Conservation (phyloP, 305 asterid species). For the Fraxinus dipetala region DNA sequence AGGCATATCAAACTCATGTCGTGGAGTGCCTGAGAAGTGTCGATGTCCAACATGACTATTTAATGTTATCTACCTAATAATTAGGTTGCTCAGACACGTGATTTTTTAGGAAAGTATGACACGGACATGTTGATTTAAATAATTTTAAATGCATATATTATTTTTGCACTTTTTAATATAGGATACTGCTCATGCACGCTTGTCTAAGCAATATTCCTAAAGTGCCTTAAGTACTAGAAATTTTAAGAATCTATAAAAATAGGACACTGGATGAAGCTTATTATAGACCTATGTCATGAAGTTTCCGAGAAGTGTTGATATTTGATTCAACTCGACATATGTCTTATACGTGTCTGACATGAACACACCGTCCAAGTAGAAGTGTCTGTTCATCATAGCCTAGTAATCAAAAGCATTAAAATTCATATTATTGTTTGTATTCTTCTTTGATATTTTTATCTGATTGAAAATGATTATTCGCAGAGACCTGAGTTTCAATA, state of each 20-base stretch:
- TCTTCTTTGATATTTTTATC: background rate
- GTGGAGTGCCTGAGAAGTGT: background rate
- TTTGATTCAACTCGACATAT: background rate
- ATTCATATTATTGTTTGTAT: background rate
- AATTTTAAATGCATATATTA: background rate
- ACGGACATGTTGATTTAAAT: background rate
- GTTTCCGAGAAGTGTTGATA: background rate
- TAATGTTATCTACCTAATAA: background rate
- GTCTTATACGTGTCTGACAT: background rate
- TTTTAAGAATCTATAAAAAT: background rate
- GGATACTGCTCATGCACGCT: background rate
- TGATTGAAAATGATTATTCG: conserved; percentile 17
- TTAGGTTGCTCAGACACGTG: background rate
- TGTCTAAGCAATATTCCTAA: background rate
- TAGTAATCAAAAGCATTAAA: background rate
- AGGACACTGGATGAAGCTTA: background rate
- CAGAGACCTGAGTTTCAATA: conserved; percentile 86
- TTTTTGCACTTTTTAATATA: background rate
- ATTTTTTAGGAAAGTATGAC: no score
- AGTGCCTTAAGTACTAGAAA: background rate
- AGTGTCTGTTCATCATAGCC: background rate
- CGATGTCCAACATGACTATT: background rate
- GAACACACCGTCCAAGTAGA: background rate
- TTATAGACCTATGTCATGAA: background rate
- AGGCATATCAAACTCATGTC: background rate